Evolutionary conservation across 2,329 filamentous ascomycete genomes (phyloP), one percentile per base, ranked within the genome.

Genomic region (Simplicillium sp.): DNA sequence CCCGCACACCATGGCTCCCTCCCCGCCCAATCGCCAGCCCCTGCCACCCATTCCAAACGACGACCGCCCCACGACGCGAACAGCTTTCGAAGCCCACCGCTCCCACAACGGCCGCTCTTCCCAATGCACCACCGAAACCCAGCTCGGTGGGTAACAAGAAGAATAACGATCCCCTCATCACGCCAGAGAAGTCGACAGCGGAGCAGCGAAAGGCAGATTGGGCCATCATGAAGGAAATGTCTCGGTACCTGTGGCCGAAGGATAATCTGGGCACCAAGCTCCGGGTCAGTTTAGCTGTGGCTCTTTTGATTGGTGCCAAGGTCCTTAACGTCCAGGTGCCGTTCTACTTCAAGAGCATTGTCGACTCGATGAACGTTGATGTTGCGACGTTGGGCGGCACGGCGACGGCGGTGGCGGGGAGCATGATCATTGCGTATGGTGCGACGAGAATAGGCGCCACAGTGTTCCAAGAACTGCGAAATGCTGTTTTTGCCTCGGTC

Each of bases 151-250:
- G 50, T 15, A 47, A 50, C 11, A 50, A 50, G 8, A 50, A 45
- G 25, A 50, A 48, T 11, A 49, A 48, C 46, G 59, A 63, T 37
- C 57, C 59, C 36, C 57, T 64, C 35, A 54, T 54, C 25, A 35
- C 43, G 9, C 48, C 50, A 25, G 61, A 65, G 15, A 66, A 65
- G 51, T 80, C 78, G 38, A 82, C 80, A 15, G 80, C 89, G 53
- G 87, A 96, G 64, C 94, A 98, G 71, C 80, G 92, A 52, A 94
- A 89, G 65, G 90, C 89, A 8, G 92, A 98, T 57, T 96, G 90
- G 90, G 89, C 89, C 37, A 98, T 98, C 50, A 92, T 98, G 72
- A 94, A 85, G 65, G 90, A 98, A 61, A 97, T 98, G 90, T 82
- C 84, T 45, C 82, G 82, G 46, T 98, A 98, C 61, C 69, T 98